These are phyloP conservation scores for Ligustrum vulgare DNA, from an alignment of 257 asterid genomes.

Conservation along the genomic window DNA sequence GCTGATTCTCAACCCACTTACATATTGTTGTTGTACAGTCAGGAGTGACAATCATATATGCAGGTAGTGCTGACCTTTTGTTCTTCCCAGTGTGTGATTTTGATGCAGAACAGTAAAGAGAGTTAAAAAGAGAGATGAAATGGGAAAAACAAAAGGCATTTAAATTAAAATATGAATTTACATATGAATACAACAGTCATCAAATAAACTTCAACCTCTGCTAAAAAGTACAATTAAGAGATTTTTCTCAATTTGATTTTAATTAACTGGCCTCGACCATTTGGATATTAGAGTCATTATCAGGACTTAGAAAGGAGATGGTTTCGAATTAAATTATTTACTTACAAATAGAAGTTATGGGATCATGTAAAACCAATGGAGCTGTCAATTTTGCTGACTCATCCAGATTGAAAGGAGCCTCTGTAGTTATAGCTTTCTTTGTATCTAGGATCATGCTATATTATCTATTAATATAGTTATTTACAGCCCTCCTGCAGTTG, in stretches of 20 bases:
- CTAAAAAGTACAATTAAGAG: neutral
- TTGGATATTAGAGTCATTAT: neutral
- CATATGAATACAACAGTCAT: neutral
- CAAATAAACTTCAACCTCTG: neutral
- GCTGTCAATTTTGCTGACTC: too few species aligned
- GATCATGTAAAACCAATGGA: neutral
- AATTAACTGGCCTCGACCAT: too few species aligned
- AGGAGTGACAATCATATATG: neutral
- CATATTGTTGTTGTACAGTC: neutral
- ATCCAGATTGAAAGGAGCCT: neutral
- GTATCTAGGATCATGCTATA: neutral
- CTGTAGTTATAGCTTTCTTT: neutral
- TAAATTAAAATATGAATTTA: neutral
- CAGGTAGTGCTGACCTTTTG: neutral
- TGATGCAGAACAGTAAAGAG: neutral
- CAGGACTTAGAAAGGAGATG: neutral
- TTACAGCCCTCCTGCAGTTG: conserved; percentile 89
- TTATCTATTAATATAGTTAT: conserved; percentile 11
- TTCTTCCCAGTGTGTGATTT: neutral
- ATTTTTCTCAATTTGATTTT: neutral
- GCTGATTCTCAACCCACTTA: neutral
- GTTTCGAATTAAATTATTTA: neutral
- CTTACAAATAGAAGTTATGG: neutral
- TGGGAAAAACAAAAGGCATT: neutral
- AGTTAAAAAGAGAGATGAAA: neutral